A percentile compares a stretch with the other conserved stretches of the same genome.
Evolutionary conservation across 2,329 filamentous ascomycete species (phyloP).

Genomic region (Cadophora sp.): DNA sequence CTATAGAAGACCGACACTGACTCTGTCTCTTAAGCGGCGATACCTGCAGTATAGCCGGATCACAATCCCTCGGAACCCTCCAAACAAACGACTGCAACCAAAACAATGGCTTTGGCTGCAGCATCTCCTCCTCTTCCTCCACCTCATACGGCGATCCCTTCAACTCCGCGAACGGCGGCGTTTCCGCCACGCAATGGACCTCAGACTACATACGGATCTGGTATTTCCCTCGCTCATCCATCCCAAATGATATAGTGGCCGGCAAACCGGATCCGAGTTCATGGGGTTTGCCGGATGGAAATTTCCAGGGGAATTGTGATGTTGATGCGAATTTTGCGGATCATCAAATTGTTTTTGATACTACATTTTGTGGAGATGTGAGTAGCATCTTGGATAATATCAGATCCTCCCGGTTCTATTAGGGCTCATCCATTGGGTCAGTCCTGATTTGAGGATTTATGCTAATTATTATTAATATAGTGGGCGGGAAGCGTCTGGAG

Average conservation of each 20-base stretch:
- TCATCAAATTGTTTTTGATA: slow-evolving; percentile 76
- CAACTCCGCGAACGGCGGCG: slow-evolving; percentile 57
- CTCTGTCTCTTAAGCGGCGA: slow-evolving; percentile 4
- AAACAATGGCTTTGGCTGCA: slow-evolving; percentile 47
- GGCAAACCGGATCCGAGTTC: slow-evolving; percentile 62
- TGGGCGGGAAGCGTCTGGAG: slow-evolving; percentile 24
- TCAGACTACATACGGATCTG: slow-evolving; percentile 72
- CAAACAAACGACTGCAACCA: slow-evolving; percentile 29
- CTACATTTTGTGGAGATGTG: slow-evolving; percentile 73
- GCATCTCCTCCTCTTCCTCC: slow-evolving; percentile 44
- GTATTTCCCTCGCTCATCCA: slow-evolving; percentile 70
- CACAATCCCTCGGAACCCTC: slow-evolving; percentile 41
- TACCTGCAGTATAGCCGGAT: slow-evolving; percentile 43
- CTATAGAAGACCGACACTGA: background rate
- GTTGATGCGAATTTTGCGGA: slow-evolving; percentile 69
- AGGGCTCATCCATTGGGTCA: too few relatives aligned
- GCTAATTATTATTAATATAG: slow-evolving; percentile 68
- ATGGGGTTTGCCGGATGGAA: slow-evolving; percentile 73
- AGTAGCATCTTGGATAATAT: background rate
- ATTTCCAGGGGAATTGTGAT: slow-evolving; percentile 68
- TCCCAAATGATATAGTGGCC: slow-evolving; percentile 68
- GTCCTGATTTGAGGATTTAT: background rate
- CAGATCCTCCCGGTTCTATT: background rate
- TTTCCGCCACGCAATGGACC: slow-evolving; percentile 78
- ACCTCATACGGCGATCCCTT: slow-evolving; percentile 45